These are phyloP conservation scores for Suillus ampliporus DNA, from an alignment of 768 basidiomycete genomes.

Conservation along the genomic window DNA sequence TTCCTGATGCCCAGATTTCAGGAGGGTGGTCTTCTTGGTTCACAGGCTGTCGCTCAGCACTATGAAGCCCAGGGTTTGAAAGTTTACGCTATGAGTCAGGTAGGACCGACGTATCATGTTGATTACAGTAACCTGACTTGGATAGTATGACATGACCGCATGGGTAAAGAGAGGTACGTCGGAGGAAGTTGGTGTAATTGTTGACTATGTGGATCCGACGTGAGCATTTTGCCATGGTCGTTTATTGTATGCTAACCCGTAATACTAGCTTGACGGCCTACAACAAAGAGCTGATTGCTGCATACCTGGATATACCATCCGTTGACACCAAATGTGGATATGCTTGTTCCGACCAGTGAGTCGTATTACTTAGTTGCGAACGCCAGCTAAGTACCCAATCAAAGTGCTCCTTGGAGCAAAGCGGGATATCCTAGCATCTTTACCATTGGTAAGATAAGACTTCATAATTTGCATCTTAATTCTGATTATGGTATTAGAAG, in stretches of 20 bases:
- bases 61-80: constrained; percentile 51
- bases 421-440: constrained; percentile 87
- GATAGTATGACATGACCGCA: constrained; percentile 90
- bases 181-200: constrained; percentile 85
- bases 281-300: constrained; percentile 74
- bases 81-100: constrained; percentile 41
- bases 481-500: constrained; percentile 46
- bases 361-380: constrained; percentile 29
- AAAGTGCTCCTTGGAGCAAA: constrained; percentile 79
- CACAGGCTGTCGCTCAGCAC: constrained; percentile 83
- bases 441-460: constrained; percentile 58
- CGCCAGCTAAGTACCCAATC: constrained; percentile 17
- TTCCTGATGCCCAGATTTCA: constrained; percentile 16
- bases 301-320: constrained; percentile 85
- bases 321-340: constrained; percentile 89
- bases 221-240: constrained; percentile 39
- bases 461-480: neutral
- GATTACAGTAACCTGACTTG: constrained; percentile 14
- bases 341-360: constrained; percentile 92
- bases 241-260: constrained; percentile 27
- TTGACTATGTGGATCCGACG: constrained; percentile 77
- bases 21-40: constrained; percentile 88
- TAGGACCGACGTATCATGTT: constrained; percentile 11
- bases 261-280: constrained; percentile 72
- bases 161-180: constrained; percentile 86